Conservation (phyloP, 805 yeast genomes). For the Suhomyces faveliae region DNA sequence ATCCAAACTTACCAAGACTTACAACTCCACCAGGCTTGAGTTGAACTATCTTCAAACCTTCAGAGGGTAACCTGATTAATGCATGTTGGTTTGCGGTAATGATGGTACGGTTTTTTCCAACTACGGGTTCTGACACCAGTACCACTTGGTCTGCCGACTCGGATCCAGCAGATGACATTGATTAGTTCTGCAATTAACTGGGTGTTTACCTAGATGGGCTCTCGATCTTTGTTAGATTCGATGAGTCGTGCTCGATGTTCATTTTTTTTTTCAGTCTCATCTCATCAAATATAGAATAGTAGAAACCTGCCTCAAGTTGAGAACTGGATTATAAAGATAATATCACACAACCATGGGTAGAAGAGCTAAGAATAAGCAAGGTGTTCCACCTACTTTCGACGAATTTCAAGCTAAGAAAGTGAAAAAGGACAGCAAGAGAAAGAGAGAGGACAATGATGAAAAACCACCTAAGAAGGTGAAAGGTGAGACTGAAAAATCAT, state of each 20-base stretch:
- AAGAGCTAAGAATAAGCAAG: slow-evolving; percentile 89
- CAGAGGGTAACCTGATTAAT: slow-evolving; percentile 77
- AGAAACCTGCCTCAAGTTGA: not conserved
- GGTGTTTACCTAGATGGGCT: not conserved
- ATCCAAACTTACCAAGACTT: slow-evolving; percentile 88
- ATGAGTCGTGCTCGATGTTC: slow-evolving; percentile 12
- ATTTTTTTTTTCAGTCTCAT: slow-evolving; percentile 18
- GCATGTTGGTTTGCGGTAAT: slow-evolving; percentile 55
- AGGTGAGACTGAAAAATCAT: slow-evolving; percentile 15
- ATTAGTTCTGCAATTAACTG: not conserved
- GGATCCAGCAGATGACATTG: not conserved
- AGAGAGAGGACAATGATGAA: slow-evolving; percentile 16
- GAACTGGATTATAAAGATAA: not conserved
- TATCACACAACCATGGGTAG: slow-evolving; percentile 65
- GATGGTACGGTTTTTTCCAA: slow-evolving; percentile 21
- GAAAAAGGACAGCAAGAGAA: slow-evolving; percentile 15
- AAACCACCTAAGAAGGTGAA: slow-evolving; percentile 16
- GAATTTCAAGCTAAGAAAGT: slow-evolving; percentile 57
- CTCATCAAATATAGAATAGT: slow-evolving; percentile 2
- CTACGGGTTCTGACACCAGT: not conserved
- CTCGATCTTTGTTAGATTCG: not conserved
- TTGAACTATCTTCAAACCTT: slow-evolving; percentile 69
- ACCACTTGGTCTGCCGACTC: not conserved
- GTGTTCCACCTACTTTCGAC: slow-evolving; percentile 84
- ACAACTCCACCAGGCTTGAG: slow-evolving; percentile 59